phyloP scores from a whole-genome alignment of 139 green algal genomes.

The Chlorella sp. region DNA sequence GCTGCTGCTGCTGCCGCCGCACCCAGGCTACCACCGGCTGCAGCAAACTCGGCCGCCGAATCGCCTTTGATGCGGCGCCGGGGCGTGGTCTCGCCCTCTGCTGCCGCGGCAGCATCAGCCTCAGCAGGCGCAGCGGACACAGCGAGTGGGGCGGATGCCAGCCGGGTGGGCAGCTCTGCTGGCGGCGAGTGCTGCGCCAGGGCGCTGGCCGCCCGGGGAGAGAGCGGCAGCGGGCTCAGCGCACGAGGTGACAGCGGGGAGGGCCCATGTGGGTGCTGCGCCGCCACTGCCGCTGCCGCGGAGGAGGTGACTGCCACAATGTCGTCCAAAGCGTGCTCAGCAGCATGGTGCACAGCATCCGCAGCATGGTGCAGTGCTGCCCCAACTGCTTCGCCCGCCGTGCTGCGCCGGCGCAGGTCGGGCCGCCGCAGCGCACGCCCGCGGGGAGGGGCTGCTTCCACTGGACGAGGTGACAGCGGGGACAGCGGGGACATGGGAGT shows the following conservation, averaged over 20 bases:
- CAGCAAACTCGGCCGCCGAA: background rate
- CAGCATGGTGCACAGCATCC: conserved; percentile 23
- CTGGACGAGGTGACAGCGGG: background rate
- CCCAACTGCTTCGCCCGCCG: background rate
- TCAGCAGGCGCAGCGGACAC: background rate
- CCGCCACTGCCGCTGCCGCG: conserved; percentile 14
- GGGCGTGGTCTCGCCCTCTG: too few species aligned
- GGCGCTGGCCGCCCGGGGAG: background rate
- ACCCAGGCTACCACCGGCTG: background rate
- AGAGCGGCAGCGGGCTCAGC: background rate
- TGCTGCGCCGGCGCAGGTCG: conserved; percentile 5
- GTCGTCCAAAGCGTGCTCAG: conserved; percentile 39
- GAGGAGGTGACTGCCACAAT: background rate
- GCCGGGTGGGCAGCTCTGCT: background rate
- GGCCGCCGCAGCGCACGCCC: too few species aligned
- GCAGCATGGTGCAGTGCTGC: conserved; percentile 16
- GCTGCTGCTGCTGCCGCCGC: background rate
- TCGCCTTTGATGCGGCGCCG: conserved; percentile 18
- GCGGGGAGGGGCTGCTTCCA: too few species aligned
- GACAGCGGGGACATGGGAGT: too few species aligned
- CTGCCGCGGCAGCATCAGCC: background rate
- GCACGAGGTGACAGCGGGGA: background rate
- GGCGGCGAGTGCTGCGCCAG: background rate
- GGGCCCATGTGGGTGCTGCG: conserved; percentile 40
- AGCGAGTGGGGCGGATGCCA: background rate